These are phyloP conservation scores for Arthrocladium fulminans DNA, from an alignment of 2,329 filamentous ascomycete species.

Conservation along the genomic window DNA sequence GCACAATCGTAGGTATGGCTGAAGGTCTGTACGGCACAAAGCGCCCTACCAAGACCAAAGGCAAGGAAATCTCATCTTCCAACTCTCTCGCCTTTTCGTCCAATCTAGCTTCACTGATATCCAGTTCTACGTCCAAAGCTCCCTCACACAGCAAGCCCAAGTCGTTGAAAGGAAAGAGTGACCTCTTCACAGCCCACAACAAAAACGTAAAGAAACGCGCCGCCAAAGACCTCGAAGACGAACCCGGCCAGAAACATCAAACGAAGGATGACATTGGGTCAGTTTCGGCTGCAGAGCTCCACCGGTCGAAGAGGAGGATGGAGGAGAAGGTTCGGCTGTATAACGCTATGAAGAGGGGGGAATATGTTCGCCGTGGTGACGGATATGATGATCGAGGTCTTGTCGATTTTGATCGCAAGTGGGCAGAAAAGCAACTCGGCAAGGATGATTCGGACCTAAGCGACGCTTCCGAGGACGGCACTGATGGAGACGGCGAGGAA, in stretches of 20 bases:
- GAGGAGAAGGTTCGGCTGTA: conserved; percentile 85
- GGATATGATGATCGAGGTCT: conserved; percentile 43
- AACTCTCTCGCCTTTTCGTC: conserved; percentile 78
- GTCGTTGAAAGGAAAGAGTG: conserved; percentile 52
- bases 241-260: conserved; percentile 54
- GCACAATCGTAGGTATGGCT: conserved; percentile 29
- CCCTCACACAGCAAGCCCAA: conserved; percentile 28
- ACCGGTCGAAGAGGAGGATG: conserved; percentile 70
- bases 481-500: conserved; percentile 44
- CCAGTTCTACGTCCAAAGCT: conserved; percentile 42
- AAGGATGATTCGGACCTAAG: conserved; percentile 32
- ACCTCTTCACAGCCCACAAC: conserved; percentile 61
- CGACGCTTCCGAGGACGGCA: conserved; percentile 29
- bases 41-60: conserved; percentile 52
- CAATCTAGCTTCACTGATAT: conserved; percentile 73
- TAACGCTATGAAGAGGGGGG: conserved; percentile 81
- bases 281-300: conserved; percentile 49
- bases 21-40: conserved; percentile 71
- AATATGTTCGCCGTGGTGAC: conserved; percentile 48
- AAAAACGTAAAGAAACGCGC: conserved; percentile 55
- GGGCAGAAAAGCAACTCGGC: conserved; percentile 60
- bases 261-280: conserved; percentile 50
- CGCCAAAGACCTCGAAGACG: conserved; percentile 47
- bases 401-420: conserved; percentile 94
- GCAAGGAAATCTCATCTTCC: conserved; percentile 55